Base-by-base conservation (phyloP, 2,329 filamentous ascomycete species). In the Atkinsonella hypoxylon region DNA sequence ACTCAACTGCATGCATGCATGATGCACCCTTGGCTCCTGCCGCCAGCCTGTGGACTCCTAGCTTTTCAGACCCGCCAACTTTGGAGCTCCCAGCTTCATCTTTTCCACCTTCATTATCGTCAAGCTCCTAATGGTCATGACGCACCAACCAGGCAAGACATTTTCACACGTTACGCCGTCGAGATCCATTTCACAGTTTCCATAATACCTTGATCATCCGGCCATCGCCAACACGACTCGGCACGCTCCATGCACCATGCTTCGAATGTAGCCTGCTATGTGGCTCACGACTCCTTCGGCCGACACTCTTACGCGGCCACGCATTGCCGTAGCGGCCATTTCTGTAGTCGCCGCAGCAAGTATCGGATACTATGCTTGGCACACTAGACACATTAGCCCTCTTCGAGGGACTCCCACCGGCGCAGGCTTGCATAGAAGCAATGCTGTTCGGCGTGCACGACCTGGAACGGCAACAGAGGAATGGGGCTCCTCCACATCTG, bases 351-450 rank as follows among this genome's bases (percentile, higher is more conserved):
- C 78, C 1, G 76, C 78, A 42, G 73, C 71, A 11, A 81, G 77
- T 46, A 67, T 77, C 50, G 73, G 76, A 51, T 86, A 81, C 61
- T 75, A 79, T 51, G 66, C 81, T 57, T 85, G 82, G 62, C 61
- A 61, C 58, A 64, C 63, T 43, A 59, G 58, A 57, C 54, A 56
- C 50, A 50, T 59, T 58, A 17, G 52, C 56, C 48, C 52, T 54
- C 56, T 56, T 45, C 57, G 54, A 61, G 34, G 51, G 50, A 36
- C 41, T 46, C 51, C 57, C 41, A 60, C 57, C 10, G 66, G 64
- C n/a, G 56, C 61, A 32, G 63, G 65, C 13, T 67, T 87, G 31
- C 83, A 79, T 57, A 73, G 84, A 54, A 83, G 82, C 61, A 87
- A 86, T 64, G 83, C 84, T 11, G 62, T 87, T 38, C 80, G 82